Base-by-base conservation (phyloP, 2,329 filamentous ascomycete species). In the Reticulascus tulasneorum region DNA sequence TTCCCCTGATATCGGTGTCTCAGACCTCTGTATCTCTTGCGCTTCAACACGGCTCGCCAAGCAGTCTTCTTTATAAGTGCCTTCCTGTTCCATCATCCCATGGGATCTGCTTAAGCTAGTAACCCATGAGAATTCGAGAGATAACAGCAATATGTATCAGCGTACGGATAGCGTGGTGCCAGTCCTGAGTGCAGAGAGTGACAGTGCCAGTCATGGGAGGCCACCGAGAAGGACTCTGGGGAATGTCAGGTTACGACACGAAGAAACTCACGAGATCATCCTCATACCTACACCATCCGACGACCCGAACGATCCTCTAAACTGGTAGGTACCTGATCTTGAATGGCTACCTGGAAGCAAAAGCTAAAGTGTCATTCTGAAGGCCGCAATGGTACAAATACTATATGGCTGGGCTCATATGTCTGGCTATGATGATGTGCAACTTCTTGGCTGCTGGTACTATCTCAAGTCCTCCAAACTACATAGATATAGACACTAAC, bases 401-500 rank as follows among this genome's bases (percentile, higher is more conserved):
- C 42, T 76, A 73, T 49, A 68, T 69, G 23, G 70, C 71, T 8
- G 48, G 56, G 30, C 54, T 74, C 11, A 63, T 75, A 22, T 75
- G 69, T 48, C 42, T 69, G 4, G 71, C 73, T 34, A 75, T 77
- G 59, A 60, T 74, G 42, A 63, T 77, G 53, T 73, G 65, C 55
- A 77, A 77, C 51, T 77, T 77, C 44, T 54, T 77, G 5, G 71
- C 73, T 0, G 74, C 71, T n/a, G 74, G 64, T 52, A 45, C n/a
- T n/a, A 37, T 40, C 30, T 38, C 16, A 21, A 26, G 15, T 22
- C 17, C 19, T 10, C 22, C 29, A 26, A 23, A 12, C 15, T 12
- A 20, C 19, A 15, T 10, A 10, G 9, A 16, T 20, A 29, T 23
- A 16, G 5, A 15, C 11, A 18, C 38, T 40, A 11, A 42, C 22